Evolutionary conservation across 148 eudicot species (phyloP).

Genomic region (Suaeda aralocaspica): DNA sequence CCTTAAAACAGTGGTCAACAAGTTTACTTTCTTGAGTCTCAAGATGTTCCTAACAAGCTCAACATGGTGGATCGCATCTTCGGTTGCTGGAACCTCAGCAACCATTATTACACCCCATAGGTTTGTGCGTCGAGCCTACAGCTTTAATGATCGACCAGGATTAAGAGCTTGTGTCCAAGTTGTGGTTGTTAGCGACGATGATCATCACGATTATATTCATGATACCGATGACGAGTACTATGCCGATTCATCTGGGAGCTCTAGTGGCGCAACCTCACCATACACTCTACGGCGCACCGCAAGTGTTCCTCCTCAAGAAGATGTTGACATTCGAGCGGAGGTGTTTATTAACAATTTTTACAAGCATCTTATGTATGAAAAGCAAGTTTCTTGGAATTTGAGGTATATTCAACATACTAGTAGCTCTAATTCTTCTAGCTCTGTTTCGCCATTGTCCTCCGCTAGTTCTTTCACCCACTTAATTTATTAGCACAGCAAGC

Average conservation of each 20-base stretch:
- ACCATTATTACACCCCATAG: slow-evolving; percentile 3
- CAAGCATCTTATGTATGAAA: slow-evolving; percentile 27
- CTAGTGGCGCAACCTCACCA: slow-evolving; percentile 18
- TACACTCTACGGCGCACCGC: slow-evolving; percentile 21
- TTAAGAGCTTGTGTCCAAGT: slow-evolving; percentile 26
- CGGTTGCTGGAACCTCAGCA: slow-evolving; percentile 22
- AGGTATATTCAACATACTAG: slow-evolving; percentile 22
- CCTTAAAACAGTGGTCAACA: slow-evolving; percentile 32
- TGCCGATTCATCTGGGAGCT: background rate
- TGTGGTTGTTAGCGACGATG: background rate
- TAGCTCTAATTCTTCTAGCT: slow-evolving; percentile 7
- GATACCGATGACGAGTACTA: background rate
- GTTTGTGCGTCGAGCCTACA: slow-evolving; percentile 19
- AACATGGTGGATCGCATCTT: slow-evolving; percentile 27
- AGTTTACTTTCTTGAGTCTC: slow-evolving; percentile 31
- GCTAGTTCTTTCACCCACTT: slow-evolving; percentile 20
- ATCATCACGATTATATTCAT: background rate
- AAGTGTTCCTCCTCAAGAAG: slow-evolving; percentile 25
- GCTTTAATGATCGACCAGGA: slow-evolving; percentile 33
- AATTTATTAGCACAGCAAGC: no score
- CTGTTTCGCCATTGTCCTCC: slow-evolving; percentile 27
- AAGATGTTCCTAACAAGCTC: slow-evolving; percentile 21
- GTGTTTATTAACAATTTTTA: slow-evolving; percentile 34
- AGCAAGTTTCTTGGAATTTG: slow-evolving; percentile 34
- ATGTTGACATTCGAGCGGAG: slow-evolving; percentile 33